Conservation (phyloP, 768 basidiomycete species). For the Suillus clintonianus region DNA sequence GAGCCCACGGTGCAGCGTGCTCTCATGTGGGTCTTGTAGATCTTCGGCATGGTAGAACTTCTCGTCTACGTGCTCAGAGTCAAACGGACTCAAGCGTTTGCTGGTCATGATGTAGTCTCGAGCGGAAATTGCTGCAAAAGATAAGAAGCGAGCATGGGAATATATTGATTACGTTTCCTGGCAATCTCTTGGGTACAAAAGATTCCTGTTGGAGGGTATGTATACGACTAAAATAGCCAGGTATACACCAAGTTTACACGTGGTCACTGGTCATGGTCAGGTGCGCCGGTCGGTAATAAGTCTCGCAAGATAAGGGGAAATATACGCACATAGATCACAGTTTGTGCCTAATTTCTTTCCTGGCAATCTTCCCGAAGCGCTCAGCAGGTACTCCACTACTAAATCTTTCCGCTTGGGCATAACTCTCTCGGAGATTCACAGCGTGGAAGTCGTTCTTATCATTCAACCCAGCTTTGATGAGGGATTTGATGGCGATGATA, state of each 20-base stretch:
- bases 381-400: conserved; percentile 56
- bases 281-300: not conserved
- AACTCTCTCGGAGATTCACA: conserved; percentile 68
- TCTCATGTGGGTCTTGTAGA: conserved; percentile 38
- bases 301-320: not conserved
- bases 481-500: conserved; percentile 50
- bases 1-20: conserved; percentile 52
- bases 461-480: conserved; percentile 55
- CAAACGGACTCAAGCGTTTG: not conserved
- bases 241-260: no score
- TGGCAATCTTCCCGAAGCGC: conserved; percentile 58
- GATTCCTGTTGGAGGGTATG: not conserved
- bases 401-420: conserved; percentile 68
- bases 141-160: not conserved
- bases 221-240: conserved; percentile 4
- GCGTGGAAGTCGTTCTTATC: conserved; percentile 68
- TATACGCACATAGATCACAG: conserved; percentile 34
- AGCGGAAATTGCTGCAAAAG: not conserved
- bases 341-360: conserved; percentile 68
- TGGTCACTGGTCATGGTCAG: not conserved
- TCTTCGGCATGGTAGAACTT: conserved; percentile 27
- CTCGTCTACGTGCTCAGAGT: conserved; percentile 7
- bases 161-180: not conserved
- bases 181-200: not conserved
- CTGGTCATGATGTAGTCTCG: not conserved